Evolutionary conservation across 495 filamentous ascomycete species (phyloP).

Genomic region (Usnea hakonensis): DNA sequence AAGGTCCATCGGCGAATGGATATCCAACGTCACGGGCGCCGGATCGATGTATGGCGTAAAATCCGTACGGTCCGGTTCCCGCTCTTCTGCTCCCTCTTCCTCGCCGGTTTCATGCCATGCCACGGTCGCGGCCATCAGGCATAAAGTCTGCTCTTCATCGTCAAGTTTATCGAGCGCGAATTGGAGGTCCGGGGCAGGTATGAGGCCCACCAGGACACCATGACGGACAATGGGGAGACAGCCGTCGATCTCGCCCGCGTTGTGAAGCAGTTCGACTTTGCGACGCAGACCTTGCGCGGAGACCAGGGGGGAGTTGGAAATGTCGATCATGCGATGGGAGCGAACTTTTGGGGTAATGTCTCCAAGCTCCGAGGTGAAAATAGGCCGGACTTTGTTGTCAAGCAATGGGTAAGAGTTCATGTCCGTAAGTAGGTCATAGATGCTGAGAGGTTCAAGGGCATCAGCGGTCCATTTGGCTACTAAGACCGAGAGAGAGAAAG

Average conservation of each 20-base stretch:
- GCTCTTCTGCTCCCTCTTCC: conserved; percentile 47
- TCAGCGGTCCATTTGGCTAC: conserved; percentile 98
- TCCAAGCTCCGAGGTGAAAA: conserved; percentile 75
- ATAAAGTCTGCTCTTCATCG: conserved; percentile 62
- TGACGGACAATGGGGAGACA: conserved; percentile 80
- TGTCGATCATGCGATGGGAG: conserved; percentile 75
- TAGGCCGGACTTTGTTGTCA: conserved; percentile 83
- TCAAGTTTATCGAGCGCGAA: conserved; percentile 80
- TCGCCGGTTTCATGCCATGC: conserved; percentile 46
- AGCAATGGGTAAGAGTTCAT: conserved; percentile 97
- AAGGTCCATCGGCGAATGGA: conserved; percentile 84
- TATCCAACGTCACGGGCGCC: conserved; percentile 79
- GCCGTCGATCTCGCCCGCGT: conserved; percentile 83
- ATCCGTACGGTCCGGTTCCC: conserved; percentile 59
- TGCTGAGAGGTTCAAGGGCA: conserved; percentile 86
- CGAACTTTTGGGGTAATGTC: conserved; percentile 76
- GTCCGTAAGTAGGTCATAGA: conserved; percentile 91
- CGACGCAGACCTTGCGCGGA: conserved; percentile 63
- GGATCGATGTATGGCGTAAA: conserved; percentile 91
- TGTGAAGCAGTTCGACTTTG: conserved; percentile 74
- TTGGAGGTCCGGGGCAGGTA: conserved; percentile 90
- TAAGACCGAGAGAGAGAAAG: conserved; percentile 85
- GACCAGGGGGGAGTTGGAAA: conserved; percentile 69
- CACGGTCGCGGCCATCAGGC: conserved; percentile 67
- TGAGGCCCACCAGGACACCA: conserved; percentile 76